These are phyloP conservation scores for Gracilaria domingensis DNA, from an alignment of 23 red algal genomes.

Conservation along the genomic window DNA sequence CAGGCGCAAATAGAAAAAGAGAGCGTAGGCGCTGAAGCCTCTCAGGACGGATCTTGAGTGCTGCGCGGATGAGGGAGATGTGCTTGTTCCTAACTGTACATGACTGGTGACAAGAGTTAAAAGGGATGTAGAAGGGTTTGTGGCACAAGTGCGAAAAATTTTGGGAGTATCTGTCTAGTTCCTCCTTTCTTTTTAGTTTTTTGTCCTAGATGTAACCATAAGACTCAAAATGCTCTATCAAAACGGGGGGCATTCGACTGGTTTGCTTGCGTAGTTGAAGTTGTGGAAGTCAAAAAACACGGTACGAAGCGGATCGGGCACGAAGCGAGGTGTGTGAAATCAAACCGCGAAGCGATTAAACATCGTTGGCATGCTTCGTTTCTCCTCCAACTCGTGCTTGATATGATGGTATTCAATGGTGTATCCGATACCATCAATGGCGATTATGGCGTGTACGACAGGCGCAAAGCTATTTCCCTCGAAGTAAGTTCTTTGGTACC, in stretches of 20 bases:
- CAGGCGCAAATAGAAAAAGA: neutral
- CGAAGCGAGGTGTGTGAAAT: no score
- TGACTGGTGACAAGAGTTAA: neutral
- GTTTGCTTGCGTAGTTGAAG: neutral
- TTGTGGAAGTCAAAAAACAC: neutral
- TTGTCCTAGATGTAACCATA: neutral
- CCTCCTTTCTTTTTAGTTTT: neutral
- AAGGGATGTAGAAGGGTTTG: no score
- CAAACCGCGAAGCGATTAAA: no score
- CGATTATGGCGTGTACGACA: constrained; percentile 81
- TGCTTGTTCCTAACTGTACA: neutral
- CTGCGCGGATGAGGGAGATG: neutral
- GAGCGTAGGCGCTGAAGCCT: neutral
- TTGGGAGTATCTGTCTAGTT: neutral
- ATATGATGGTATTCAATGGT: constrained; percentile 88
- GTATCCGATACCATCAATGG: constrained; percentile 75
- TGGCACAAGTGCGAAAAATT: neutral
- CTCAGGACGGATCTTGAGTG: constrained; percentile 23
- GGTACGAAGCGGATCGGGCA: neutral
- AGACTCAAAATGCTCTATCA: constrained; percentile 21
- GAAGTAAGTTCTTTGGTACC: constrained; percentile 84
- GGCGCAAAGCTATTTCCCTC: constrained; percentile 57
- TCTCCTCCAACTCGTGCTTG: constrained; percentile 80
- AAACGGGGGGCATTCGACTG: neutral
- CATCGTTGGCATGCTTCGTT: constrained; percentile 36